Evolutionary conservation across 176 grass and related monocot species (phyloP).

Genomic region (Eleusine indica): DNA sequence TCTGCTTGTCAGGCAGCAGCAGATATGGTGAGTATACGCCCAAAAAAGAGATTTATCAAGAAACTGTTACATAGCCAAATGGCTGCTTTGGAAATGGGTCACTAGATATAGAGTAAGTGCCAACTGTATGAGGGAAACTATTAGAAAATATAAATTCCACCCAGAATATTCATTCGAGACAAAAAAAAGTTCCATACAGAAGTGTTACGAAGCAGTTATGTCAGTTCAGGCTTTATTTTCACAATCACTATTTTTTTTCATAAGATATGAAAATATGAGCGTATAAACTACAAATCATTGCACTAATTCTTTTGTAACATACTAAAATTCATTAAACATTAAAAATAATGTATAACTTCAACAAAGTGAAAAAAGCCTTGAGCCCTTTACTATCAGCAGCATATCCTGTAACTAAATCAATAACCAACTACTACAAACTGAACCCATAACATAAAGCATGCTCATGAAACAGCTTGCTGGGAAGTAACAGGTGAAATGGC

Average conservation of each 20-base stretch:
- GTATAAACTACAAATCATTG: neutral
- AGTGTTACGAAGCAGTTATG: neutral
- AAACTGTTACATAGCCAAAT: neutral
- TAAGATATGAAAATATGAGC: neutral
- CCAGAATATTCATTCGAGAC: constrained; percentile 1
- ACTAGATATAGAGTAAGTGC: neutral
- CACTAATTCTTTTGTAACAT: neutral
- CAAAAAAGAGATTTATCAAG: neutral
- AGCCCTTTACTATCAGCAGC: too few relatives aligned
- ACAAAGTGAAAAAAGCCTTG: too few relatives aligned
- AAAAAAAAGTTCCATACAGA: neutral
- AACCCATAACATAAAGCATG: constrained; percentile 11
- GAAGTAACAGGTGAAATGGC: neutral
- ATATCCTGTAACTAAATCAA: too few relatives aligned
- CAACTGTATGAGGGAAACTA: neutral
- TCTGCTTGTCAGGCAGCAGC: constrained; percentile 44
- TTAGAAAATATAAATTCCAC: constrained; percentile 6
- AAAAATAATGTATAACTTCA: too few relatives aligned
- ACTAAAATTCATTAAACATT: too few relatives aligned
- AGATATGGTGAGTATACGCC: constrained; percentile 19
- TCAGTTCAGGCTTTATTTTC: neutral
- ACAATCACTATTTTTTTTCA: neutral
- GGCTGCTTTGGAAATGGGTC: neutral
- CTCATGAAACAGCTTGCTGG: neutral
- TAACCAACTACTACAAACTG: neutral